Conservation (phyloP, 768 basidiomycete genomes). For the Mrakia gelida region DNA sequence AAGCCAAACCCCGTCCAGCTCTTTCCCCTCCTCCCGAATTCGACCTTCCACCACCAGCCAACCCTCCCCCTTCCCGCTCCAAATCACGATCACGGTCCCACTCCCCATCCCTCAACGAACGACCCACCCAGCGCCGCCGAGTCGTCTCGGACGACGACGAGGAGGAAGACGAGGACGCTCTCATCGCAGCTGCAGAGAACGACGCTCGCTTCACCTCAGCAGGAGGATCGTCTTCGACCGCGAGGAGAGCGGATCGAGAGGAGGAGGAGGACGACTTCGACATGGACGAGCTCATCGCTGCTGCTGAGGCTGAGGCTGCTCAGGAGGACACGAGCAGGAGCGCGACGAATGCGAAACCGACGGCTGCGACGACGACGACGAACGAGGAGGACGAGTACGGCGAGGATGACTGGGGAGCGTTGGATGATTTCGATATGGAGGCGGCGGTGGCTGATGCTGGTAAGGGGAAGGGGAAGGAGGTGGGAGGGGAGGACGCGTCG, state of each 20-base stretch:
- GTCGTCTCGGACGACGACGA: constrained; percentile 25
- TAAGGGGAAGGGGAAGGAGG: not conserved
- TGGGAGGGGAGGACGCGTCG: constrained; percentile 7
- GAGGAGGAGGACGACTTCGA: constrained; percentile 43
- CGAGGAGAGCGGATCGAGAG: constrained; percentile 28
- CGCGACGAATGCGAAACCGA: constrained; percentile 26
- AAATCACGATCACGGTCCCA: not conserved
- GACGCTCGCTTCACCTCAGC: not conserved
- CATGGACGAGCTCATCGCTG: constrained; percentile 39
- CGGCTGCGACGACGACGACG: not conserved
- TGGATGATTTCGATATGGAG: constrained; percentile 51
- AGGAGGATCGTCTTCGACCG: not conserved
- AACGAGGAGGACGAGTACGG: constrained; percentile 1
- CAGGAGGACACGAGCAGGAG: constrained; percentile 34
- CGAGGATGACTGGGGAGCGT: constrained; percentile 11
- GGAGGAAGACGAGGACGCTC: constrained; percentile 32
- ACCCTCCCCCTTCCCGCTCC: not conserved
- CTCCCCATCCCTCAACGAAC: not conserved
- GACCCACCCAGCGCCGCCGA: not conserved
- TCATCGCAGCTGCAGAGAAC: constrained; percentile 12
- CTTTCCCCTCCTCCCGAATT: constrained; percentile 7
- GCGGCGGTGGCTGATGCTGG: constrained; percentile 39
- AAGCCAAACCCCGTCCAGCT: constrained; percentile 1
- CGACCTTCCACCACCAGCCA: not conserved
- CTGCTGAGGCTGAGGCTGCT: constrained; percentile 22